Conservation (phyloP, 108 stramenopile species). For the Stephanodiscus minutulus region DNA sequence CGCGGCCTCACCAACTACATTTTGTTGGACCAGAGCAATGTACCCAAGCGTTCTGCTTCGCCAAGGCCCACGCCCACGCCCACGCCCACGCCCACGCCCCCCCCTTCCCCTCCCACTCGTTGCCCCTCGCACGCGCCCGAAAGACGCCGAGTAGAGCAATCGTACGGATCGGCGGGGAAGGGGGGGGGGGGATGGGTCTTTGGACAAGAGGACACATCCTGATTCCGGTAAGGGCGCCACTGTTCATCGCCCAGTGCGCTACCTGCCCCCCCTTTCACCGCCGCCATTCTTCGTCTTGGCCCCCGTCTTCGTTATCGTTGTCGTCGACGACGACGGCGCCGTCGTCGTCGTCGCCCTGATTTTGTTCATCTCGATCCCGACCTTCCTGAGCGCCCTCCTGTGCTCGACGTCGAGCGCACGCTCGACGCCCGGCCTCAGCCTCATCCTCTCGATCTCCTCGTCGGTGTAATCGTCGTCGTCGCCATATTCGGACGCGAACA, state of each 20-base stretch:
- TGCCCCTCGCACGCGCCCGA: too few species aligned
- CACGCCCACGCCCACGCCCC: too few species aligned
- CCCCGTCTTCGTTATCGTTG: not conserved
- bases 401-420: conserved; percentile 52
- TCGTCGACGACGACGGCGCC: not conserved
- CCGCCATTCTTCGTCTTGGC: not conserved
- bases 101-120: too few species aligned
- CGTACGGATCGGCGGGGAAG: too few species aligned
- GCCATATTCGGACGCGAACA: conserved; percentile 27
- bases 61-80: too few species aligned
- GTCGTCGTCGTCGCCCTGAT: conserved; percentile 18
- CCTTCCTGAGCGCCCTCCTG: conserved; percentile 43
- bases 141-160: too few species aligned
- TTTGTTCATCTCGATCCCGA: conserved; percentile 45
- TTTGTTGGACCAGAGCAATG: too few species aligned
- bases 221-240: too few species aligned
- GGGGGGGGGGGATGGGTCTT: too few species aligned
- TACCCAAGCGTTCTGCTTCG: too few species aligned
- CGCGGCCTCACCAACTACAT: too few species aligned
- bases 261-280: not conserved
- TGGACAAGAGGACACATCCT: too few species aligned
- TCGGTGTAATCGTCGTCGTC: conserved; percentile 47
- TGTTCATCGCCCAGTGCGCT: not conserved
- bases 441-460: conserved; percentile 53
- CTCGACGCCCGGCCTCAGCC: conserved; percentile 47